Evolutionary conservation across 2,329 filamentous ascomycete species (phyloP).

Genomic region (Coniochaeta ligniaria): DNA sequence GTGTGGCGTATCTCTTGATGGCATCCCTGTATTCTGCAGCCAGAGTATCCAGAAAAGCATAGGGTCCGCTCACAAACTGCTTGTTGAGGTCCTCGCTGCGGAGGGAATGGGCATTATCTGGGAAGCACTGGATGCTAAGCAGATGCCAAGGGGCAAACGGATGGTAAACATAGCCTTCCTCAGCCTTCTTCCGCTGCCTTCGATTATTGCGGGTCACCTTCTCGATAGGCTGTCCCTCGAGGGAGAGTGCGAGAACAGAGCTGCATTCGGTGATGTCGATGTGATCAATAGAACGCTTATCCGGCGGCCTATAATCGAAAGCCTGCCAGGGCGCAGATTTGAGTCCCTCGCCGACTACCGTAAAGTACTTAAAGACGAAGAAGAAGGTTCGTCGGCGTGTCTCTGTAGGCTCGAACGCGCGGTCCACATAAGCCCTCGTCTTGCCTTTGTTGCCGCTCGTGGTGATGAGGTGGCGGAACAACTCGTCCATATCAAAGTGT

Average conservation of each 20-base stretch:
- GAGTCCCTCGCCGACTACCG: conserved; percentile 47
- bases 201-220: conserved; percentile 36
- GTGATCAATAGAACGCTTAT: conserved; percentile 35
- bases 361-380: conserved; percentile 61
- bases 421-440: conserved; percentile 39
- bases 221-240: conserved; percentile 43
- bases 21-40: conserved; percentile 55
- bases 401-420: conserved; percentile 36
- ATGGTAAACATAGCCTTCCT: conserved; percentile 47
- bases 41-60: conserved; percentile 53
- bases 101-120: conserved; percentile 49
- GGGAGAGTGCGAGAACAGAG: conserved; percentile 50
- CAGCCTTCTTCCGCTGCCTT: conserved; percentile 33
- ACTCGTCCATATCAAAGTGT: conserved; percentile 56
- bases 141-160: conserved; percentile 56
- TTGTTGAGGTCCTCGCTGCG: conserved; percentile 47
- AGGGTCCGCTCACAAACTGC: conserved; percentile 52
- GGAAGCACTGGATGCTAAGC: conserved; percentile 50
- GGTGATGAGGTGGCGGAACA: conserved; percentile 46
- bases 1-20: conserved; percentile 47
- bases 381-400: conserved; percentile 50
- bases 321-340: conserved; percentile 54
- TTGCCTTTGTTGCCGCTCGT: conserved; percentile 35
- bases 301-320: conserved; percentile 37
- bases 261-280: conserved; percentile 53